These are phyloP conservation scores for Cutaneotrichosporon sp. DNA, from an alignment of 1,284 basidiomycete species.

Conservation along the genomic window DNA sequence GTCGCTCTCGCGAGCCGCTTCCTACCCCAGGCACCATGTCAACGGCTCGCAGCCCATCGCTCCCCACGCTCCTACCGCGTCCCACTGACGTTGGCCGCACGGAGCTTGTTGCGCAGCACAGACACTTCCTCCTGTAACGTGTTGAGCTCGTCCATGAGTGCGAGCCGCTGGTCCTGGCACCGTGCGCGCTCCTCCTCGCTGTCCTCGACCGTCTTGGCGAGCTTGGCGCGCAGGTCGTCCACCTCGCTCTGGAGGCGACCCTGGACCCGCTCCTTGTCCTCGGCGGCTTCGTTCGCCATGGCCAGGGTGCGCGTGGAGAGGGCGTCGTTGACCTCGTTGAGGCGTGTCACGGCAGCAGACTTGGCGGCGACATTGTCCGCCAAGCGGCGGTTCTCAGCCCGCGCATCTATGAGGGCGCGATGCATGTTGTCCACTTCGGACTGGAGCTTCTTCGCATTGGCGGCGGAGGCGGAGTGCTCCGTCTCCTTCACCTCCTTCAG, in stretches of 20 bases:
- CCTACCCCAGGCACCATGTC: too few relatives aligned
- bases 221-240: slow-evolving; percentile 27
- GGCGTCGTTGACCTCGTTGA: slow-evolving; percentile 68
- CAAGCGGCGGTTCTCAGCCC: slow-evolving; percentile 61
- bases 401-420: slow-evolving; percentile 58
- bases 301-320: slow-evolving; percentile 66
- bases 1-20: too few relatives aligned
- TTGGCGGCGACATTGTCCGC: slow-evolving; percentile 60
- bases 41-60: background rate
- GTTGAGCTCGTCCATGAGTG: slow-evolving; percentile 49
- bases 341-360: slow-evolving; percentile 62
- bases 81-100: slow-evolving; percentile 6
- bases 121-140: slow-evolving; percentile 46
- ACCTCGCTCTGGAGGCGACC: slow-evolving; percentile 34
- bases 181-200: slow-evolving; percentile 38
- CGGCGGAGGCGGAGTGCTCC: background rate
- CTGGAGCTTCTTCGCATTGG: background rate
- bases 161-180: slow-evolving; percentile 43
- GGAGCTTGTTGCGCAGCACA: slow-evolving; percentile 38
- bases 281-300: slow-evolving; percentile 67
- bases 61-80: background rate
- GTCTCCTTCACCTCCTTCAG: background rate
- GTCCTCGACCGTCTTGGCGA: slow-evolving; percentile 33
- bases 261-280: slow-evolving; percentile 30
- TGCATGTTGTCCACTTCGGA: slow-evolving; percentile 50